Evolutionary conservation across 805 yeast species (phyloP).

Genomic region (Metschnikowia bowlesiae): DNA sequence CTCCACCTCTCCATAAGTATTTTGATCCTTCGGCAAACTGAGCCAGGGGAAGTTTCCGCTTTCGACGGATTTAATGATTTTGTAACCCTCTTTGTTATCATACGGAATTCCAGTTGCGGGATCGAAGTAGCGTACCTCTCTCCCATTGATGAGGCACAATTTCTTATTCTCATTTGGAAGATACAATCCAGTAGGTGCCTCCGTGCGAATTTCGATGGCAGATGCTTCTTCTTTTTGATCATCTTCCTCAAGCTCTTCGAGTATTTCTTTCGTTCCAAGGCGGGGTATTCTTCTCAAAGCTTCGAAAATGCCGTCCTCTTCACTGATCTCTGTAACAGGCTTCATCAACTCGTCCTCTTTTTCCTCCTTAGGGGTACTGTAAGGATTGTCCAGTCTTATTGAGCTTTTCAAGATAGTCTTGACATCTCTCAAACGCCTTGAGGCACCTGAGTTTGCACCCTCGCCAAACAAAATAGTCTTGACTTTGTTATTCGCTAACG

Average conservation of each 20-base stretch:
- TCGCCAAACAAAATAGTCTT: slow-evolving; percentile 53
- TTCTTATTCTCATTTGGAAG: slow-evolving; percentile 65
- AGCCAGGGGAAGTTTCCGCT: slow-evolving; percentile 52
- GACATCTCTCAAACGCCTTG: slow-evolving; percentile 50
- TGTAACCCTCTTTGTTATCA: slow-evolving; percentile 75
- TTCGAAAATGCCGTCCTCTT: slow-evolving; percentile 38
- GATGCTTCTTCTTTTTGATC: slow-evolving; percentile 37
- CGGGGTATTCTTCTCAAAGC: slow-evolving; percentile 49
- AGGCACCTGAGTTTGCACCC: slow-evolving; percentile 49
- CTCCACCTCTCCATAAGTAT: slow-evolving; percentile 48
- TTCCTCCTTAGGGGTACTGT: slow-evolving; percentile 29
- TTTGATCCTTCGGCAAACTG: slow-evolving; percentile 44
- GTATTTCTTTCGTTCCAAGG: slow-evolving; percentile 53
- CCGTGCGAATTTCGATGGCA: slow-evolving; percentile 49
- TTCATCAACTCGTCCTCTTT: slow-evolving; percentile 29
- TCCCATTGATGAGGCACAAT: slow-evolving; percentile 72
- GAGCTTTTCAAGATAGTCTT: slow-evolving; percentile 39
- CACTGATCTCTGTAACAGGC: slow-evolving; percentile 31
- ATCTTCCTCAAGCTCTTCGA: slow-evolving; percentile 39
- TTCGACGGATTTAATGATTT: slow-evolving; percentile 48
- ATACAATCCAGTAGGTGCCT: slow-evolving; percentile 71
- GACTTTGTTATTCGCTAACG: slow-evolving; percentile 24
- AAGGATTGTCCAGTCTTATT: slow-evolving; percentile 39
- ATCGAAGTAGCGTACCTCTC: slow-evolving; percentile 77
- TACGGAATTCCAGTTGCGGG: slow-evolving; percentile 88